These are phyloP conservation scores for Pleoardoris graminearum DNA, from an alignment of 2,329 filamentous ascomycete species.

Conservation along the genomic window DNA sequence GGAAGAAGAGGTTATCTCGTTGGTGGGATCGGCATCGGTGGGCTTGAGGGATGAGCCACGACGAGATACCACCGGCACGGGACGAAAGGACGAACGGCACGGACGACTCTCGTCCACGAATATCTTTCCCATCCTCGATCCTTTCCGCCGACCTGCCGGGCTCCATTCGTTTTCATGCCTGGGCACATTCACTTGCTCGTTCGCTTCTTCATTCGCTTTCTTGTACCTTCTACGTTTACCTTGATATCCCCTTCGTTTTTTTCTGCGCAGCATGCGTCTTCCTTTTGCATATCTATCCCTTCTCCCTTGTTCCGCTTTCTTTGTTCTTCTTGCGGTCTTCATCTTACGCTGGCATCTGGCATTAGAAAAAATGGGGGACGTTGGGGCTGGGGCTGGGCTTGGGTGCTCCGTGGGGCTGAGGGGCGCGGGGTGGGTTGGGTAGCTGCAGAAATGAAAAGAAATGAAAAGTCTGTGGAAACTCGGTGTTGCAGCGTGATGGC, in stretches of 20 bases:
- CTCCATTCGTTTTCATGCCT: background rate
- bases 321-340: no score
- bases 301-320: background rate
- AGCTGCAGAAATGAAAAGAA: no score
- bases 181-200: background rate
- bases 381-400: no score
- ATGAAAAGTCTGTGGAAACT: no score
- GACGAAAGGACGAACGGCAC: background rate
- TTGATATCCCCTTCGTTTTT: constrained; percentile 12
- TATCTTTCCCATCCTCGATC: background rate
- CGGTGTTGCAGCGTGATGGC: no score
- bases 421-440: no score
- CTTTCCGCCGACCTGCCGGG: background rate
- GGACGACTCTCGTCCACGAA: background rate
- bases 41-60: background rate
- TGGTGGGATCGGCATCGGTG: background rate
- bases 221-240: constrained; percentile 6
- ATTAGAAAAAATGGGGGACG: constrained; percentile 1
- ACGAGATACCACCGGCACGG: constrained; percentile 4
- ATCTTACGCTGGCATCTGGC: no score
- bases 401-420: no score
- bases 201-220: background rate
- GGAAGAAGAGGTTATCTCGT: background rate
- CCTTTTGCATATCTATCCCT: background rate
- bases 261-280: background rate